phyloP scores from a whole-genome alignment of 202 grass and related monocot species.

The Panicum hallii region DNA sequence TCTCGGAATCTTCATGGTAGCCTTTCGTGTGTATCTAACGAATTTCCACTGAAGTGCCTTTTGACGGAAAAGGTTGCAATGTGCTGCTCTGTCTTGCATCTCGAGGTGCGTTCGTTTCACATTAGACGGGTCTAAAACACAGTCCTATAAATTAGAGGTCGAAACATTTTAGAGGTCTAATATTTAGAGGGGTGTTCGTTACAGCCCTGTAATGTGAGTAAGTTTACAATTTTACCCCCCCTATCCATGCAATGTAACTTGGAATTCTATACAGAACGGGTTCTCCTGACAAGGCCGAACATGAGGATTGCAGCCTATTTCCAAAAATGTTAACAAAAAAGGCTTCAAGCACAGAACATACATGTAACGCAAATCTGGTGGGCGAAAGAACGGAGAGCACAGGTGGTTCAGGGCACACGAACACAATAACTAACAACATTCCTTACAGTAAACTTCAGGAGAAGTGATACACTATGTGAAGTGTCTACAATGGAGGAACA shows the following conservation, averaged over 20 bases:
- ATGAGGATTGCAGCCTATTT: neutral
- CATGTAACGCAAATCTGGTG: neutral
- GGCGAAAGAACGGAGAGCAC: neutral
- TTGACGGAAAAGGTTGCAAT: too few relatives aligned
- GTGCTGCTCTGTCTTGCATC: too few relatives aligned
- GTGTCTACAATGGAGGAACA: conserved; percentile 32
- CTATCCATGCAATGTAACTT: neutral
- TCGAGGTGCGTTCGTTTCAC: too few relatives aligned
- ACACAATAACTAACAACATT: conserved; percentile 8
- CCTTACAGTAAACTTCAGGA: conserved; percentile 50
- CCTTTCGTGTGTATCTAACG: too few relatives aligned
- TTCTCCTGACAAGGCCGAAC: neutral
- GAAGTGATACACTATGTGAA: conserved; percentile 29
- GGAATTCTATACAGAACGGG: neutral
- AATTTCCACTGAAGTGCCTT: too few relatives aligned
- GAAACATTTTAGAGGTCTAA: too few relatives aligned
- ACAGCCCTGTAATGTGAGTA: too few relatives aligned
- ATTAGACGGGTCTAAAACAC: too few relatives aligned
- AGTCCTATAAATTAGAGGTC: too few relatives aligned
- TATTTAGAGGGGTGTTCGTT: too few relatives aligned
- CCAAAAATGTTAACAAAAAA: neutral
- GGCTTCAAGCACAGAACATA: neutral
- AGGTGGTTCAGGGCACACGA: neutral
- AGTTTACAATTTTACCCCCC: too few relatives aligned
- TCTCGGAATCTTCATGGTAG: too few relatives aligned